Evolutionary conservation across 805 yeast species (phyloP).

Genomic region (Millerozyma miso): DNA sequence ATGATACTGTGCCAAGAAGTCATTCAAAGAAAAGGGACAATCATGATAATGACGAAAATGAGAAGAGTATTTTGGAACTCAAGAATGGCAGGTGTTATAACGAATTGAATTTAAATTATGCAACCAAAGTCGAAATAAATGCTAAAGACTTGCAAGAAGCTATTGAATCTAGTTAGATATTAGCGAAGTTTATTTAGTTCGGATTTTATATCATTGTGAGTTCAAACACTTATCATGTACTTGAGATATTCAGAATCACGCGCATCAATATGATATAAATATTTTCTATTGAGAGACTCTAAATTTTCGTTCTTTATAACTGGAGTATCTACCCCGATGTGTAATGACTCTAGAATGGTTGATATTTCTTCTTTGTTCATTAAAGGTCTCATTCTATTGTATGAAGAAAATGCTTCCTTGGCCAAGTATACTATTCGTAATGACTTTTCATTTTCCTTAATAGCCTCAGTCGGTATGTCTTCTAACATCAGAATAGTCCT

Average conservation of each 20-base stretch:
- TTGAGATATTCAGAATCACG: slow-evolving; percentile 23
- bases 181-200: too few species aligned
- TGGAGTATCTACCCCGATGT: background rate
- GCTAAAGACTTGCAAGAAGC: slow-evolving; percentile 36
- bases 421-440: background rate
- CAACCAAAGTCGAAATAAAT: slow-evolving; percentile 29
- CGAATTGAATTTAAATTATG: slow-evolving; percentile 12
- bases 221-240: slow-evolving; percentile 8
- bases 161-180: slow-evolving; percentile 9
- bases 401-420: background rate
- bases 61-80: slow-evolving; percentile 17
- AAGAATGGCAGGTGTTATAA: slow-evolving; percentile 12
- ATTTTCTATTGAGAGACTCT: slow-evolving; percentile 13
- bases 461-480: slow-evolving; percentile 11
- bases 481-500: slow-evolving; percentile 8
- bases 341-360: background rate
- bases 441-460: slow-evolving; percentile 11
- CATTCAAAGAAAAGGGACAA: slow-evolving; percentile 11
- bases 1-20: slow-evolving; percentile 21
- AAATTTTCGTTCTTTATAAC: slow-evolving; percentile 2
- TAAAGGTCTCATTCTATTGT: background rate
- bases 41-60: slow-evolving; percentile 17
- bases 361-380: too few species aligned
- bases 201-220: background rate
- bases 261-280: slow-evolving; percentile 15